phyloP scores from a whole-genome alignment of 805 yeast genomes.

The Candida tibetensis region DNA sequence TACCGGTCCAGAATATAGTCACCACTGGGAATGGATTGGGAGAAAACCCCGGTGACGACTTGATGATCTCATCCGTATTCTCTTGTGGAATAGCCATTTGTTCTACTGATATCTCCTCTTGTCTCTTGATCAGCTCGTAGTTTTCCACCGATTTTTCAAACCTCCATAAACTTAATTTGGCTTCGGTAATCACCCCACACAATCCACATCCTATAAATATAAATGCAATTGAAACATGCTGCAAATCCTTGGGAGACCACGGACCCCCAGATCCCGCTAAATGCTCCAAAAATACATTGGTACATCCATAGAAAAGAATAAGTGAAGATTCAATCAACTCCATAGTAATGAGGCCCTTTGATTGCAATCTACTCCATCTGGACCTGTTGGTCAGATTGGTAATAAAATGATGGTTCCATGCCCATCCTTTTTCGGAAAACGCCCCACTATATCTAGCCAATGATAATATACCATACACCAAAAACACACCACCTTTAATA shows the following conservation, averaged over 20 bases:
- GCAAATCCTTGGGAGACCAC: constrained; percentile 89
- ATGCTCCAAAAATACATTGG: constrained; percentile 90
- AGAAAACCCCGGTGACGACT: constrained; percentile 68
- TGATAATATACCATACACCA: constrained; percentile 71
- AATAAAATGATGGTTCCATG: constrained; percentile 65
- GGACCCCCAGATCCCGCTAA: constrained; percentile 63
- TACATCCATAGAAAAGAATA: constrained; percentile 82
- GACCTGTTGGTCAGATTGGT: constrained; percentile 14
- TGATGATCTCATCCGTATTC: constrained; percentile 8
- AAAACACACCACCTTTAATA: constrained; percentile 92
- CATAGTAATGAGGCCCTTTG: constrained; percentile 61
- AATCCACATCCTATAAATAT: constrained; percentile 90
- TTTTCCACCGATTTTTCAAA: constrained; percentile 34
- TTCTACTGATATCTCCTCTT: constrained; percentile 9
- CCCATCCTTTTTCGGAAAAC: constrained; percentile 73
- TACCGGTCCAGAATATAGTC: constrained; percentile 95
- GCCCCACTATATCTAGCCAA: constrained; percentile 87
- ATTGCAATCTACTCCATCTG: constrained; percentile 38
- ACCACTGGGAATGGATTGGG: constrained; percentile 94
- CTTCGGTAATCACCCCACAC: constrained; percentile 82
- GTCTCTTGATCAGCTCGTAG: constrained; percentile 6
- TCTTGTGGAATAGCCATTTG: neutral
- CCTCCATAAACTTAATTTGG: constrained; percentile 63
- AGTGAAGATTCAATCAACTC: constrained; percentile 79
- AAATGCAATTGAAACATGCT: constrained; percentile 87